phyloP scores from a whole-genome alignment of 164 flowering plant species.

The Berberis thunbergii region DNA sequence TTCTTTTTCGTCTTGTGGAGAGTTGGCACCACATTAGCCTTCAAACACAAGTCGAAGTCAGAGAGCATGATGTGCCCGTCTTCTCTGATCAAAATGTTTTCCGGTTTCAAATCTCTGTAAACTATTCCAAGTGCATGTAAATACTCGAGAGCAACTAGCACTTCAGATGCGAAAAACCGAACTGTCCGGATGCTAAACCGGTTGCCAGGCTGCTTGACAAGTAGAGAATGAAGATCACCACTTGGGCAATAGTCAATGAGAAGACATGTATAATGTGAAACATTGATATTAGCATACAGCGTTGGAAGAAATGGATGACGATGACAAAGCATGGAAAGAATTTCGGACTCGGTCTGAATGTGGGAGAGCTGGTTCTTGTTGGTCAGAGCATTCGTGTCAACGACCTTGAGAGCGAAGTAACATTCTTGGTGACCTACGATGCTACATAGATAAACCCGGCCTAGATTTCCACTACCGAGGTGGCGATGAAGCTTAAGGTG shows the following conservation, averaged over 20 bases:
- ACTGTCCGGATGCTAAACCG: conserved; percentile 41
- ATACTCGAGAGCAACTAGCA: conserved; percentile 85
- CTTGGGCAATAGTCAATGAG: conserved; percentile 71
- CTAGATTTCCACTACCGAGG: conserved; percentile 74
- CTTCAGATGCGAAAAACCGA: conserved; percentile 86
- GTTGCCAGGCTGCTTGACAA: conserved; percentile 38
- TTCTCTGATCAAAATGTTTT: conserved; percentile 74
- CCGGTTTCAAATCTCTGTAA: conserved; percentile 89
- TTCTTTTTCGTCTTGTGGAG: conserved; percentile 8
- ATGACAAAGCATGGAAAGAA: conserved; percentile 57
- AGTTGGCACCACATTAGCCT: conserved; percentile 47
- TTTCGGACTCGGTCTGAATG: conserved; percentile 49
- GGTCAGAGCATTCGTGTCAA: conserved; percentile 43
- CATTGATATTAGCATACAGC: conserved; percentile 66
- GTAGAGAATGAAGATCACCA: conserved; percentile 64
- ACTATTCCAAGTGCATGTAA: conserved; percentile 84
- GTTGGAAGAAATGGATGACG: conserved; percentile 90
- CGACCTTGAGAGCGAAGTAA: conserved; percentile 73
- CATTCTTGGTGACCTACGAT: conserved; percentile 43
- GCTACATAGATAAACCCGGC: conserved; percentile 68
- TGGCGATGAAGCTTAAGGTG: conserved; percentile 70
- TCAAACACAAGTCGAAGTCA: conserved; percentile 84
- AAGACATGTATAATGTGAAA: conserved; percentile 63
- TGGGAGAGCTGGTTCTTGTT: conserved; percentile 41
- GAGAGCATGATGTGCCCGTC: conserved; percentile 95